phyloP scores from a whole-genome alignment of 768 basidiomycete genomes.

The Tricholoma saponaceum region DNA sequence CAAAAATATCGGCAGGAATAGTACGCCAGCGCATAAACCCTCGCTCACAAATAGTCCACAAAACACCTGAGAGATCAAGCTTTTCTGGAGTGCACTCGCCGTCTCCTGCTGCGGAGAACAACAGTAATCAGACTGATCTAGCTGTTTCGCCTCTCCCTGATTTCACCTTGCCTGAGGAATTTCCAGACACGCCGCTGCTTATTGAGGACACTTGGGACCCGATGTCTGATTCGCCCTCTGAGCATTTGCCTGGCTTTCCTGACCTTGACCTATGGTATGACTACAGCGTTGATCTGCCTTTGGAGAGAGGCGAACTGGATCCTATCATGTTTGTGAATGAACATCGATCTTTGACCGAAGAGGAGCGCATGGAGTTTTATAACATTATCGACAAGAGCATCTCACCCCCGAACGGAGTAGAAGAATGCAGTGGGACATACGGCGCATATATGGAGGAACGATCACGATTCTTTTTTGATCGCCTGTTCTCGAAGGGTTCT shows the following conservation, averaged over 20 bases:
- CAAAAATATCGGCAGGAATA: constrained; percentile 8
- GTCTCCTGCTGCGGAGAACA: background rate
- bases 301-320: constrained; percentile 10
- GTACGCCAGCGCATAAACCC: background rate
- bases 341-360: constrained; percentile 30
- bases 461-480: constrained; percentile 43
- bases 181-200: constrained; percentile 11
- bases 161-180: constrained; percentile 20
- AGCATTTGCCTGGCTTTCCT: constrained; percentile 10
- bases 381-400: constrained; percentile 45
- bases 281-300: background rate
- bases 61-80: background rate
- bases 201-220: constrained; percentile 13
- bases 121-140: background rate
- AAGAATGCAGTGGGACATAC: constrained; percentile 52
- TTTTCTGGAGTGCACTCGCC: background rate
- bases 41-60: background rate
- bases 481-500: constrained; percentile 22
- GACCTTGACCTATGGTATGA: constrained; percentile 2
- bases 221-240: constrained; percentile 13
- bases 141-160: constrained; percentile 19
- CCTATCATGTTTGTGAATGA: constrained; percentile 21
- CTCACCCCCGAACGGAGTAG: constrained; percentile 39
- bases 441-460: constrained; percentile 46
- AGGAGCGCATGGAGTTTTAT: constrained; percentile 51